Conservation (phyloP, 1,284 basidiomycete species). For the Amylostereum areolatum region DNA sequence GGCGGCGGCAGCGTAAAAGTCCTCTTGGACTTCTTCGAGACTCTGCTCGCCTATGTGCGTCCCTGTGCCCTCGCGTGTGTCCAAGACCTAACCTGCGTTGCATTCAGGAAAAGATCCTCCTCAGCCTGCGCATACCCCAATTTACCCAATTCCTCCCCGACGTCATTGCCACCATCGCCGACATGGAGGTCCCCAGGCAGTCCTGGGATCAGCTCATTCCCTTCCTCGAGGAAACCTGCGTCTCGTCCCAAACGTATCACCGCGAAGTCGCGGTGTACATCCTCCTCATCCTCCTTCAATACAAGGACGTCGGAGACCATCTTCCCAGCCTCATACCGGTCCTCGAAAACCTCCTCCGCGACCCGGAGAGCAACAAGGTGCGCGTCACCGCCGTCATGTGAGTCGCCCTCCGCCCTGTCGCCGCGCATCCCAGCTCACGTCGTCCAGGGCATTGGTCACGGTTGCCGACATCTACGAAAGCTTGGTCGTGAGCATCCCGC, state of each 20-base stretch:
- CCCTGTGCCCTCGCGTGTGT: neutral
- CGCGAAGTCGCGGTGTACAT: slow-evolving; percentile 93
- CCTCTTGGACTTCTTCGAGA: slow-evolving; percentile 94
- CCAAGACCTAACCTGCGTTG: slow-evolving; percentile 3
- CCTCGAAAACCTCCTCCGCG: slow-evolving; percentile 74
- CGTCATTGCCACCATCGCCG: slow-evolving; percentile 90
- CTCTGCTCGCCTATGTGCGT: slow-evolving; percentile 82
- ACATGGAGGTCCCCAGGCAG: slow-evolving; percentile 78
- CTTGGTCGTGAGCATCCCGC: slow-evolving; percentile 82
- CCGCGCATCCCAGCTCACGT: too few species aligned
- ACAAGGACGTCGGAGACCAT: slow-evolving; percentile 78
- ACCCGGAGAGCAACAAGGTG: slow-evolving; percentile 89
- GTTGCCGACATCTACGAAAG: slow-evolving; percentile 86
- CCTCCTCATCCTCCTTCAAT: slow-evolving; percentile 89
- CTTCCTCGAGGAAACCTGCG: slow-evolving; percentile 80
- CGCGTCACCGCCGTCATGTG: slow-evolving; percentile 86
- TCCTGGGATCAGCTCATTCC: slow-evolving; percentile 89
- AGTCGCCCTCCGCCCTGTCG: slow-evolving; percentile 25
- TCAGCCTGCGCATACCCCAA: slow-evolving; percentile 85
- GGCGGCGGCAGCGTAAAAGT: slow-evolving; percentile 85
- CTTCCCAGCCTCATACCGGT: slow-evolving; percentile 79
- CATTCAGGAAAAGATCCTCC: slow-evolving; percentile 80
- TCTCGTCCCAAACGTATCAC: slow-evolving; percentile 64
- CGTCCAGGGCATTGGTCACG: slow-evolving; percentile 74
- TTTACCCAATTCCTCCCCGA: slow-evolving; percentile 91